Percentiles rank a stretch among this genome's conserved stretches.
These are phyloP conservation scores for Epichloe elymi DNA, from an alignment of 2,329 filamentous ascomycete genomes.

Conservation along the genomic window DNA sequence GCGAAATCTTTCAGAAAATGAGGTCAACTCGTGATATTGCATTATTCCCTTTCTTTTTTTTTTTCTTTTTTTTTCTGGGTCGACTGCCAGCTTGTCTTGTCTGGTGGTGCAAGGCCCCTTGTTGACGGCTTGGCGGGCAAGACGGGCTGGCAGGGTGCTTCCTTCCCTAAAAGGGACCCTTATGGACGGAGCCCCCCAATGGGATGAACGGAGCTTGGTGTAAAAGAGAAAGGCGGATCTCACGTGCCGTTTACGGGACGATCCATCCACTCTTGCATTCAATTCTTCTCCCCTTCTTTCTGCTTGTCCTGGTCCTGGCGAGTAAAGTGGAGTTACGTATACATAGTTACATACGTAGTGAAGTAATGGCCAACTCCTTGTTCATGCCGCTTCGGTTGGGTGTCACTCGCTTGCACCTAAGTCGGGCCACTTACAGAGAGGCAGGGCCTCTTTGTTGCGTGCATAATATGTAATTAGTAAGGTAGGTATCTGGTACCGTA, in stretches of 20 bases:
- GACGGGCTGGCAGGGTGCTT: neutral
- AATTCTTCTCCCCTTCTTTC: neutral
- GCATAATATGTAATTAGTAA: too few species aligned
- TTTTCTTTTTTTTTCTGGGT: neutral
- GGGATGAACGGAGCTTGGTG: neutral
- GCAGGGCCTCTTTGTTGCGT: too few species aligned
- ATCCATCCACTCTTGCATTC: neutral
- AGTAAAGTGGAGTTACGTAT: too few species aligned
- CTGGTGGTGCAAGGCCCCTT: neutral
- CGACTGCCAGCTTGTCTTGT: neutral
- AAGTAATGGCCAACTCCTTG: too few species aligned
- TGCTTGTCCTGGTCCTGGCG: too few species aligned
- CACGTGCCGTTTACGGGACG: slow-evolving; percentile 5
- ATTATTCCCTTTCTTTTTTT: too few species aligned
- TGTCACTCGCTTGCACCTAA: too few species aligned
- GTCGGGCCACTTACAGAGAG: too few species aligned
- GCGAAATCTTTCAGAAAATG: neutral
- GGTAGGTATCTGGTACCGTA: too few species aligned
- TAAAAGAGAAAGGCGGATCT: neutral
- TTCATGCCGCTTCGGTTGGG: too few species aligned
- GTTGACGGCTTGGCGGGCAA: neutral
- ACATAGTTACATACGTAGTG: too few species aligned
- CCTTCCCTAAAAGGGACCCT: slow-evolving; percentile 1
- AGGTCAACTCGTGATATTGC: neutral
- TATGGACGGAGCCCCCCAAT: neutral